phyloP scores from a whole-genome alignment of 139 green algal species.

The Eudorina sp. region DNA sequence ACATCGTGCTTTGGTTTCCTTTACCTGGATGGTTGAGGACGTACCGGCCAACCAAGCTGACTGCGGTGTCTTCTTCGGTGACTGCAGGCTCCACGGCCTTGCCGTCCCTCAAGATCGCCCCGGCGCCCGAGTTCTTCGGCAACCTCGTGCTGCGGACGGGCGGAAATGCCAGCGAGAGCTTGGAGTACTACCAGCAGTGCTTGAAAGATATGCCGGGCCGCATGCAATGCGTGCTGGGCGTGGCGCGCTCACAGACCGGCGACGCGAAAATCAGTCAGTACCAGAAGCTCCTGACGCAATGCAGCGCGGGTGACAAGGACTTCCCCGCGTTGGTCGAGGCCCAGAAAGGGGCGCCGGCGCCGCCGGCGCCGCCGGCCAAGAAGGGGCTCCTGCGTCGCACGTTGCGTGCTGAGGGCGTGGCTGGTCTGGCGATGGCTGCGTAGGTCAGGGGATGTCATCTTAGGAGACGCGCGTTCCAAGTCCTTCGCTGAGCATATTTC shows the following conservation, averaged over 20 bases:
- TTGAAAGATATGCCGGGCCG: slow-evolving; percentile 30
- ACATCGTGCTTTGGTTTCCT: too few relatives aligned
- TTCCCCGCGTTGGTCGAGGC: slow-evolving; percentile 40
- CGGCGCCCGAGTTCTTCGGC: slow-evolving; percentile 47
- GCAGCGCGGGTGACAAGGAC: slow-evolving; percentile 12
- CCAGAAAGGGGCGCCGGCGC: background rate
- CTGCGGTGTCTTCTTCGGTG: too few relatives aligned
- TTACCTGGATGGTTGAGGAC: too few relatives aligned
- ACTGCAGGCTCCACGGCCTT: slow-evolving; percentile 26
- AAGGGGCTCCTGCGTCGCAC: slow-evolving; percentile 12
- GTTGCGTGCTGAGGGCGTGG: background rate
- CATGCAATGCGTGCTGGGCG: slow-evolving; percentile 45
- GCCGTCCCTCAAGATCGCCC: slow-evolving; percentile 50
- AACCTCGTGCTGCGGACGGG: slow-evolving; percentile 18
- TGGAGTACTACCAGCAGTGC: background rate
- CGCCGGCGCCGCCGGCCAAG: slow-evolving; percentile 12
- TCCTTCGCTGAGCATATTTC: too few relatives aligned
- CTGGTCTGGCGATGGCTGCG: too few relatives aligned
- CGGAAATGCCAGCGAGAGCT: background rate
- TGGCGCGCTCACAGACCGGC: slow-evolving; percentile 8
- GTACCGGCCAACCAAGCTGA: too few relatives aligned
- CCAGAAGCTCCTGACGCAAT: slow-evolving; percentile 21
- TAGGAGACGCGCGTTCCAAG: too few relatives aligned
- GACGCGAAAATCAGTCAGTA: background rate
- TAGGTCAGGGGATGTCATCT: too few relatives aligned